phyloP scores from a whole-genome alignment of 2,329 filamentous ascomycete genomes.

The Colletotrichum spaethianum region DNA sequence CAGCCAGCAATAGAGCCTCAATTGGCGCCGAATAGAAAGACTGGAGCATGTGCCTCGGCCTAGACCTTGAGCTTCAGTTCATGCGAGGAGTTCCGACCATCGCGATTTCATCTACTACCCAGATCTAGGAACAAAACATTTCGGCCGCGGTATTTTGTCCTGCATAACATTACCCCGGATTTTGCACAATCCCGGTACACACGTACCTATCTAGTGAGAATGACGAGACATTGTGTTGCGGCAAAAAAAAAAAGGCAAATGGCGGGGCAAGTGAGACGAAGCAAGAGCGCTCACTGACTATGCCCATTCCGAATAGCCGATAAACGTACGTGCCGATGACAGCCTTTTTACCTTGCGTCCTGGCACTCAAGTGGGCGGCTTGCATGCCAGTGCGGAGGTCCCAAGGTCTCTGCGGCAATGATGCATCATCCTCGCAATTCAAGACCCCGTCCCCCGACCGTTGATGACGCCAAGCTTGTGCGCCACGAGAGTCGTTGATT shows the following conservation, averaged over 20 bases:
- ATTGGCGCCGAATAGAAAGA: conserved; percentile 4
- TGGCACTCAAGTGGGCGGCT: not conserved
- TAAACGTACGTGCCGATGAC: conserved; percentile 45
- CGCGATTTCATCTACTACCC: not conserved
- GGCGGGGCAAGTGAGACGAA: conserved; percentile 50
- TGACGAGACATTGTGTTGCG: conserved; percentile 26
- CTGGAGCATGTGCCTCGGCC: conserved; percentile 7
- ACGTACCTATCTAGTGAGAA: too few species aligned
- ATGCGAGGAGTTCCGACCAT: not conserved
- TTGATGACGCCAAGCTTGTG: conserved; percentile 38
- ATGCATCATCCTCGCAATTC: conserved; percentile 29
- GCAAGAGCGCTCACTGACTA: conserved; percentile 58
- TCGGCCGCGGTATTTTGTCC: not conserved
- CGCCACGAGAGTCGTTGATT: conserved; percentile 23
- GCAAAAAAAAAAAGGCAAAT: conserved; percentile 14
- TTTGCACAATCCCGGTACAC: conserved; percentile 17
- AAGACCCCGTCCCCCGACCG: conserved; percentile 22
- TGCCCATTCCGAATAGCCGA: conserved; percentile 54
- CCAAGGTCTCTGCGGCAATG: conserved; percentile 35
- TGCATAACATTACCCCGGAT: conserved; percentile 29
- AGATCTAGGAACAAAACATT: not conserved
- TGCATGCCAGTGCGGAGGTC: conserved; percentile 30
- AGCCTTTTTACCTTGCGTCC: conserved; percentile 11
- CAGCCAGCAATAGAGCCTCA: not conserved
- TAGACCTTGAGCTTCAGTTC: not conserved